A percentile compares a stretch with the other conserved stretches of the same genome.
Evolutionary conservation across 2,329 filamentous ascomycete species (phyloP).

Genomic region (Dactylellina leptospora): DNA sequence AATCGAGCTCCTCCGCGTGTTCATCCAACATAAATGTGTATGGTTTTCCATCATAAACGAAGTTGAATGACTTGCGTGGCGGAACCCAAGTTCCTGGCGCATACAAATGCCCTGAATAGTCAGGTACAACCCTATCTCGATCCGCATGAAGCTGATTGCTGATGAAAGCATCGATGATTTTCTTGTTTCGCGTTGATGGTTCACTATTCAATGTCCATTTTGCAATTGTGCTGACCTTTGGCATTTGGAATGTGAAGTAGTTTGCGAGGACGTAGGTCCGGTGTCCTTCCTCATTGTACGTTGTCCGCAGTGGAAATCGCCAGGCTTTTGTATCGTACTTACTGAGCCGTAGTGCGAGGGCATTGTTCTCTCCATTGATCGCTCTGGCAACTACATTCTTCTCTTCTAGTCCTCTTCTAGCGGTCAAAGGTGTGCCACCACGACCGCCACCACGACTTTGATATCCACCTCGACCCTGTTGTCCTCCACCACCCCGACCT

Average conservation of each 20-base stretch:
- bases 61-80: neutral
- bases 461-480: constrained; percentile 55
- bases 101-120: constrained; percentile 26
- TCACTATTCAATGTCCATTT: constrained; percentile 60
- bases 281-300: constrained; percentile 61
- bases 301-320: constrained; percentile 58
- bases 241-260: constrained; percentile 60
- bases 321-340: constrained; percentile 30
- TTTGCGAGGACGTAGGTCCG: constrained; percentile 62
- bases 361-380: neutral
- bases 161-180: constrained; percentile 30
- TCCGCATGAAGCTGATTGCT: neutral
- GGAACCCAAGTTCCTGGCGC: constrained; percentile 10
- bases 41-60: neutral
- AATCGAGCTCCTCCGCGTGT: neutral
- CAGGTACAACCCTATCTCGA: neutral
- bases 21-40: neutral
- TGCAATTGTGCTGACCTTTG: constrained; percentile 65
- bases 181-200: constrained; percentile 11
- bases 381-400: neutral
- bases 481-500: constrained; percentile 54
- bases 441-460: constrained; percentile 17
- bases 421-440: neutral
- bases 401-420: neutral
- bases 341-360: neutral